Evolutionary conservation across 441 rosid genomes (phyloP).

Genomic region (Pelargonium australe): DNA sequence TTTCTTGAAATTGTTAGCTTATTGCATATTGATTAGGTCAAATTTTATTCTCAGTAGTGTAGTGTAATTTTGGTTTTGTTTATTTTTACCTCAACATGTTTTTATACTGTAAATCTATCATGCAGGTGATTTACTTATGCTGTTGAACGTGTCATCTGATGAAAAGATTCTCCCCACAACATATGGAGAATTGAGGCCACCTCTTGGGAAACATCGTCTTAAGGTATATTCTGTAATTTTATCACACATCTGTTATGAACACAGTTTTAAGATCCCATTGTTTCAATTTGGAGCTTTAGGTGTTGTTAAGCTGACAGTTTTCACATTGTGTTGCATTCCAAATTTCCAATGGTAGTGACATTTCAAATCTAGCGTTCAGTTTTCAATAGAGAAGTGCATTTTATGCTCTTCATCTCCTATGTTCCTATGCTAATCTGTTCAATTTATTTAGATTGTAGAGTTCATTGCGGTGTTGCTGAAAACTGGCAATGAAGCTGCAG

Average conservation of each 20-base stretch:
- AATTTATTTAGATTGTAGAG: conserved; percentile 63
- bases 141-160: conserved; percentile 66
- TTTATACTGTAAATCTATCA: conserved; percentile 11
- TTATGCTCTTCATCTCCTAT: neutral
- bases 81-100: neutral
- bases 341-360: neutral
- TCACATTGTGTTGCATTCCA: neutral
- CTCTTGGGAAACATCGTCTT: conserved; percentile 96
- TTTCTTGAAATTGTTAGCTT: neutral
- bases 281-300: neutral
- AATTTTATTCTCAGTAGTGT: neutral
- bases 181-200: conserved; percentile 86
- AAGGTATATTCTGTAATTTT: conserved; percentile 52
- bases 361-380: neutral
- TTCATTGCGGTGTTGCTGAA: conserved; percentile 80
- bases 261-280: neutral
- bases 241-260: conserved; percentile 14
- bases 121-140: conserved; percentile 69
- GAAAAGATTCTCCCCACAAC: conserved; percentile 84
- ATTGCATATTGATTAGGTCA: neutral
- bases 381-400: neutral
- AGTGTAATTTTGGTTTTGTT: neutral
- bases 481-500: conserved; percentile 76
- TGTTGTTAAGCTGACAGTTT: neutral
- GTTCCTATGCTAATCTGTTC: conserved; percentile 6